Conservation (phyloP, 2,329 filamentous ascomycete genomes). For the Fusarium pseudocircinatum region DNA sequence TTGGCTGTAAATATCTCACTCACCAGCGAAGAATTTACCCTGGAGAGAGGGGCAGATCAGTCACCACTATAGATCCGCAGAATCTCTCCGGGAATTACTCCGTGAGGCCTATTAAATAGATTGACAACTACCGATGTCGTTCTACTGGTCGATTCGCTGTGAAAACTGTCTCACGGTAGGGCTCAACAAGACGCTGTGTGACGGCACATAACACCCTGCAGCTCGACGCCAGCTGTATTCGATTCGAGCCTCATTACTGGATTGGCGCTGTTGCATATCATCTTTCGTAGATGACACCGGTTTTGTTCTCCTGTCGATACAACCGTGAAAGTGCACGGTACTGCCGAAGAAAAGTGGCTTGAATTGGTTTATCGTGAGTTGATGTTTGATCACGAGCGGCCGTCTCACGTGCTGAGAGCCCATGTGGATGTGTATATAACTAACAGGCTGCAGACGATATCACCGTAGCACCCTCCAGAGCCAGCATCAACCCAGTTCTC, state of each 20-base stretch:
- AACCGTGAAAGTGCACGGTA: background rate
- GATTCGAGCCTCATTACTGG: slow-evolving; percentile 4
- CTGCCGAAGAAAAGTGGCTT: background rate
- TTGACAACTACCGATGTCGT: slow-evolving; percentile 13
- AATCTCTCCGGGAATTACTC: slow-evolving; percentile 45
- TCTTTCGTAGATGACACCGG: background rate
- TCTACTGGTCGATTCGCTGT: background rate
- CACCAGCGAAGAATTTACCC: slow-evolving; percentile 30
- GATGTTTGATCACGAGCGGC: slow-evolving; percentile 7
- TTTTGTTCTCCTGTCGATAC: background rate
- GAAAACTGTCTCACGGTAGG: background rate
- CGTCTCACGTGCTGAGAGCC: slow-evolving; percentile 13
- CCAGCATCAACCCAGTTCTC: background rate
- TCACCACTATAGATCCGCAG: slow-evolving; percentile 23
- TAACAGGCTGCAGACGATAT: background rate
- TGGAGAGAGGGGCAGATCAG: slow-evolving; percentile 19
- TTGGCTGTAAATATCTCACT: slow-evolving; percentile 2
- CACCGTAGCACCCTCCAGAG: background rate
- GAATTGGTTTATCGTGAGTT: slow-evolving; percentile 19
- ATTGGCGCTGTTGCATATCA: background rate
- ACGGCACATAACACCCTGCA: slow-evolving; percentile 9
- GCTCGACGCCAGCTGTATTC: background rate
- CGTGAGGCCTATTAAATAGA: slow-evolving; percentile 35
- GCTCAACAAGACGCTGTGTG: background rate
- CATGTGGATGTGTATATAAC: background rate